Evolutionary conservation across 2,329 filamentous ascomycete genomes (phyloP), one percentile per base, ranked within the genome.

Genomic region (Fusarium compactum): DNA sequence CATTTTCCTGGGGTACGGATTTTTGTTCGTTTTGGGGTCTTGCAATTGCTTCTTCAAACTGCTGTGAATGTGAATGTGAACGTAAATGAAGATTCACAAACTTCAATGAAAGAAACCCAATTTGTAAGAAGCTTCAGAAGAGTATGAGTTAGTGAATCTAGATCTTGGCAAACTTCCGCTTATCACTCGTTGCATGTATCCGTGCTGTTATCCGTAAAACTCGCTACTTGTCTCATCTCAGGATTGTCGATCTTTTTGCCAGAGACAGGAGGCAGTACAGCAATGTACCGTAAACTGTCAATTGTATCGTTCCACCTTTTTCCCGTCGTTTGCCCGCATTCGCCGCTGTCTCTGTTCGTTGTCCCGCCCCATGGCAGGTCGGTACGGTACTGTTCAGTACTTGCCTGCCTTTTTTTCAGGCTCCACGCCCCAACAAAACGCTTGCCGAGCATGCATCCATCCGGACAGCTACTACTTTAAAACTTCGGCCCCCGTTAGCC

Each of bases 381-480:
- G 34, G 34, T n/a, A 30, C 18, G 34, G 34, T 38, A 38, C 34
- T 38, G 34, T 43, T 41, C 57, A 62, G 56, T 68, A 67, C 63
- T 58, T 51, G 38, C 46, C 48, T 64, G 56, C 41, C 44, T 61
- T 65, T 53, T 56, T 66, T 46, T 40, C 58, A 70, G 67, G 67
- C 67, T 75, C 72, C 72, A 74, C 72, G 72, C 72, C 73, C 72
- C 72, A 75, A 75, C 73, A 75, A 75, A 75, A 75, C 70, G 59
- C 52, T 71, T 70, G 66, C 72, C 69, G 69, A 72, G 55, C 54
- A 57, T 72, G 60, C 60, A 65, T 65, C 62, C 62, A 65, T 40
- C 22, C 20, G 32, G 20, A 20, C 22, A 20, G 51, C 48, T 55
- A 50, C 63, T 66, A 54, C 63, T 66, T 70, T 70, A 70, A 70